Base-by-base conservation (phyloP, 805 yeast species). In the Jamesozyma piceae region DNA sequence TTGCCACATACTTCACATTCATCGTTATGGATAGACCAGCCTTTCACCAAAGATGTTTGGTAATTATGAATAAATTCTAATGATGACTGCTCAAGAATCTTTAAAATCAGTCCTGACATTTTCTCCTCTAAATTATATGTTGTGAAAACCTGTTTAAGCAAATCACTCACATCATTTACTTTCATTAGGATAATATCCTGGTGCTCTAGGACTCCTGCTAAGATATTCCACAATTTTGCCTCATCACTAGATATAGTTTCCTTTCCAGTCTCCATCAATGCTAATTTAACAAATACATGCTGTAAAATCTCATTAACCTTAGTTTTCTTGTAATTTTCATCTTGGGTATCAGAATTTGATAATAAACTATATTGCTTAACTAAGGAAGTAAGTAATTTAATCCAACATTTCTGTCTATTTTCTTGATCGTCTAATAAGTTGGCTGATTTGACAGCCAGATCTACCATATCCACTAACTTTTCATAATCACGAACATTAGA, bases 1-100 rank as follows among this genome's bases (percentile, higher is more conserved):
- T 77, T 78, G 1, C 86, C 89, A 60, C 97, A 89, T 0, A 81
- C 74, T 29, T 82, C 82, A 59, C 97, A 89, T 38, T 71, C 75
- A 30, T 70, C 66, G 22, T 66, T 65, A 22, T 63, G 64, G 2
- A 72, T 68, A 0, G 79, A 67, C 87, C 94, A 82, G 0, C 96
- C 97, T 30, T 64, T 59, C 0, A 67, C 49, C 19, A 73, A 65
- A 28, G 68, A 65, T 2, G 51, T 46, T 11, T 72, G 66, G 10
- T 81, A 63, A 2, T 53, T 48, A 11, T 66, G 55, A 55, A 80
- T 62, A 45, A 73, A 70, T 18, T 63, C 63, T 49, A 65, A 72
- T 1, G 81, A 75, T 24, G 78, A 81, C 19, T 65, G 69, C 48
- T 81, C 78, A 5, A 83, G 57, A 41, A 85, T 66, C 28, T 65